A percentile compares a stretch with the other conserved stretches of the same genome.
phyloP scores from a whole-genome alignment of 2,329 filamentous ascomycete species.

The Fusarium scirpi region DNA sequence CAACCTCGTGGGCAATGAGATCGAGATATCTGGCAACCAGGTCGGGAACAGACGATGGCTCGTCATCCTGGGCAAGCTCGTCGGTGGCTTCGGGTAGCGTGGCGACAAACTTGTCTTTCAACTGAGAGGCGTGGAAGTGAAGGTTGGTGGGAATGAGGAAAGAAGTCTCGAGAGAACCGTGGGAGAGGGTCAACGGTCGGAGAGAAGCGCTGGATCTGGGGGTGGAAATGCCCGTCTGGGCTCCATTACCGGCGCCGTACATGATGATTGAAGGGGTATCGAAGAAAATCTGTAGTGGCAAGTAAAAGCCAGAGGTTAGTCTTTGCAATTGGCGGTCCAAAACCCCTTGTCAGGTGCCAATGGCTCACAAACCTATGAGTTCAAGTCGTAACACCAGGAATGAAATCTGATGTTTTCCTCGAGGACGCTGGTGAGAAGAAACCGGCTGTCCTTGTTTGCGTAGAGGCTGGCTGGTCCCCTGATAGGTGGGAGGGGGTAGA shows the following conservation, averaged over 20 bases:
- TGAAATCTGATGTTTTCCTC: conserved; percentile 43
- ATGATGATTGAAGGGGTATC: conserved; percentile 70
- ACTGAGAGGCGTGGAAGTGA: conserved; percentile 94
- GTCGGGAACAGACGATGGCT: conserved; percentile 95
- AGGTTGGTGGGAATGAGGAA: conserved; percentile 95
- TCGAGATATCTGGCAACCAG: conserved; percentile 94
- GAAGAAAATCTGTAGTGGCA: conserved; percentile 49
- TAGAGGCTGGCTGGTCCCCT: conserved; percentile 47
- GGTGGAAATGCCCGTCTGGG: conserved; percentile 96
- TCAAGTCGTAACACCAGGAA: conserved; percentile 45
- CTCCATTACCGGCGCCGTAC: conserved; percentile 86
- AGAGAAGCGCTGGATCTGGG: conserved; percentile 93
- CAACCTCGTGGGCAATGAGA: conserved; percentile 87
- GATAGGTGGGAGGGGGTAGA: conserved; percentile 44
- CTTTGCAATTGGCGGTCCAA: background rate
- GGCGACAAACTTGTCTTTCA: conserved; percentile 89
- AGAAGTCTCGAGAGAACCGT: conserved; percentile 95
- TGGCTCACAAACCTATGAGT: conserved; percentile 50
- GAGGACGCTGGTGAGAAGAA: conserved; percentile 45
- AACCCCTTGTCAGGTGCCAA: background rate
- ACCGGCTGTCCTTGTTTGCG: conserved; percentile 46
- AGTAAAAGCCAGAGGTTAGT: conserved; percentile 35
- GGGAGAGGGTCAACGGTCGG: conserved; percentile 88
- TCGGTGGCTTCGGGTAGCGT: conserved; percentile 92
- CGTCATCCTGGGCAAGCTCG: conserved; percentile 96